Evolutionary conservation across 2,329 filamentous ascomycete species (phyloP), one percentile per base, ranked within the genome.

Genomic region (Colletotrichum sp.): DNA sequence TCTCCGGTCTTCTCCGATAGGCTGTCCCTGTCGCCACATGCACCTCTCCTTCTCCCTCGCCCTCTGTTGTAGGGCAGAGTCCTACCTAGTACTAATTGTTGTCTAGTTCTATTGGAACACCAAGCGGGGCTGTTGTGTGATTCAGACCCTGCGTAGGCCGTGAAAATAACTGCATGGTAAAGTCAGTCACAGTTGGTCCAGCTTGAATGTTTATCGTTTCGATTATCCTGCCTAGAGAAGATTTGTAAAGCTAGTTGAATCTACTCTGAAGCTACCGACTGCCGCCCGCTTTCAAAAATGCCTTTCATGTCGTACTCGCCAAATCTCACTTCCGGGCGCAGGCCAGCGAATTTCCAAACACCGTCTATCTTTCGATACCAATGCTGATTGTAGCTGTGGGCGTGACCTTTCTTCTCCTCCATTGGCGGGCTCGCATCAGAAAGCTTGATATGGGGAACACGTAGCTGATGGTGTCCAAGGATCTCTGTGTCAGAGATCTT

Each of bases 371-470:
- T 92, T 69, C 83, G 84, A 83, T 92, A 92, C 83, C 87, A 90
- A 82, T 91, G 89, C 74, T 87, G 88, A 81, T 91, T 91, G 78
- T 87, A 88, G 72, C 87, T 88, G 84, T 93, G 90, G 18, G 88
- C 89, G 80, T 93, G 91, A 74, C 91, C 91, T 84, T 92, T 92
- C 80, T 90, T 86, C 70, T 86, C 86, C 43, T 92, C 89, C 26
- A 85, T 81, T 61, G 83, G 78, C 72, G 88, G 80, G 38, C 83
- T 86, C 21, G 81, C 84, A 78, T 91, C 89, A 4, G 86, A 89
- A 84, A 92, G 92, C 66, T 90, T 86, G 84, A 92, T 91, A 80
- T 93, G 91, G 4, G 91, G 90, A 34, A 92, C 91, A 55, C 91
- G 90, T 64, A 92, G 83, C 84, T 92, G 91, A 82, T 92, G 90